These are phyloP conservation scores for Prunus fruticosa DNA, from an alignment of 306 rosid species.

Conservation along the genomic window DNA sequence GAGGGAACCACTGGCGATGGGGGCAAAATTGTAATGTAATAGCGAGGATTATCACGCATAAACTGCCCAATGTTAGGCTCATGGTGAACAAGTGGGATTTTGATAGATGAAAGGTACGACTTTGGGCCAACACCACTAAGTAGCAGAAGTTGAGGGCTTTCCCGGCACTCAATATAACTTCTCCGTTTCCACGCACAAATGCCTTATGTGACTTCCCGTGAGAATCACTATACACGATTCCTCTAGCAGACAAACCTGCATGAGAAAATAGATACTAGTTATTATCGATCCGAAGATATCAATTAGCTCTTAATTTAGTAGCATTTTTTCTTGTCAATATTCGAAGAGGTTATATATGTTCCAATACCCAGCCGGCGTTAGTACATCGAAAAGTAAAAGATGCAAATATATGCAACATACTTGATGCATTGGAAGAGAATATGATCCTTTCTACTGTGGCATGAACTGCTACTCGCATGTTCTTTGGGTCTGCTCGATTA, in stretches of 20 bases:
- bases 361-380: too few species aligned
- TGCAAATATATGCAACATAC: not conserved
- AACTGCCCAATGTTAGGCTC: slow-evolving; percentile 22
- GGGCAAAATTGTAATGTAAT: not conserved
- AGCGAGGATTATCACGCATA: slow-evolving; percentile 34
- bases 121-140: slow-evolving; percentile 31
- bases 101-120: slow-evolving; percentile 5
- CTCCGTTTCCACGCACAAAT: slow-evolving; percentile 14
- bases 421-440: slow-evolving; percentile 1
- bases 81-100: slow-evolving; percentile 14
- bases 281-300: not conserved
- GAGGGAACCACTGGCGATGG: not conserved
- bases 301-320: too few species aligned
- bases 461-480: slow-evolving; percentile 11
- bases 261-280: not conserved
- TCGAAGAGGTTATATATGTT: too few species aligned
- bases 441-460: slow-evolving; percentile 16
- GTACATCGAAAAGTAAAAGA: too few species aligned
- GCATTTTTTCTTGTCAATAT: too few species aligned
- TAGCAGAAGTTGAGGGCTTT: slow-evolving; percentile 32
- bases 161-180: slow-evolving; percentile 33
- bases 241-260: slow-evolving; percentile 18
- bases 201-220: slow-evolving; percentile 20
- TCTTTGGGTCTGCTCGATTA: not conserved
- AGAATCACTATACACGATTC: slow-evolving; percentile 27